Evolutionary conservation across 2,329 filamentous ascomycete genomes (phyloP), one percentile per base, ranked within the genome.

Genomic region (Xylariaceae sp.): DNA sequence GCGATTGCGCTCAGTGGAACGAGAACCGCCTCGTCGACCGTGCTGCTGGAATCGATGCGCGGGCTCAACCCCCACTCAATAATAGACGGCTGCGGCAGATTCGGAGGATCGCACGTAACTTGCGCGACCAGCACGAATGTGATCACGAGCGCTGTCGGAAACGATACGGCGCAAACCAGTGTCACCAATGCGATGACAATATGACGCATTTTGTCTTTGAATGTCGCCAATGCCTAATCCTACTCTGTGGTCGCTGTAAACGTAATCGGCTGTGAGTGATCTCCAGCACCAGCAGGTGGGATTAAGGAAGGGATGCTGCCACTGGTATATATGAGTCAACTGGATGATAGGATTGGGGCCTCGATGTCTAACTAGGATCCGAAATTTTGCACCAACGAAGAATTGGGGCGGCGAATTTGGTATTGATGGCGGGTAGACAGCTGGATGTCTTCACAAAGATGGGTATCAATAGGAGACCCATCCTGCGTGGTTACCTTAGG

Each of bases 1-100:
- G 69, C 31, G 46, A n/a, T 0, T 81, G 78, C 44, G 71, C 76
- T 41, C 69, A 75, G 52, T 82, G 78, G 54, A 54, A 57, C 7
- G 42, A 75, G 31, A 16, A 17, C 28, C 46, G 45, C 36, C 50
- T 59, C 31, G 42, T 47, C 12, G 45, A 47, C 9, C 51, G 51
- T n/a, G 56, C 49, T n/a, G 44, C 3, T 10, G 14, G 45, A 34
- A 51, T 58, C n/a, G 44, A 54, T 17, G 47, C 46, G 14, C 53
- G 49, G 13, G 13, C 11, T 14, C 42, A 45, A 31, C 11, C 14
- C n/a, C 11, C 12, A 18, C 5, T 14, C 41, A 33, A 36, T 10
- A 36, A 31, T n/a, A n/a, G n/a, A n/a, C n/a, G n/a, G n/a, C n/a
- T n/a, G n/a, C 17, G 7, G 14, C 33, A 14, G 33, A 36, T 36